Conservation (phyloP, 345 rosid genomes). For the Sonneratia alba region DNA sequence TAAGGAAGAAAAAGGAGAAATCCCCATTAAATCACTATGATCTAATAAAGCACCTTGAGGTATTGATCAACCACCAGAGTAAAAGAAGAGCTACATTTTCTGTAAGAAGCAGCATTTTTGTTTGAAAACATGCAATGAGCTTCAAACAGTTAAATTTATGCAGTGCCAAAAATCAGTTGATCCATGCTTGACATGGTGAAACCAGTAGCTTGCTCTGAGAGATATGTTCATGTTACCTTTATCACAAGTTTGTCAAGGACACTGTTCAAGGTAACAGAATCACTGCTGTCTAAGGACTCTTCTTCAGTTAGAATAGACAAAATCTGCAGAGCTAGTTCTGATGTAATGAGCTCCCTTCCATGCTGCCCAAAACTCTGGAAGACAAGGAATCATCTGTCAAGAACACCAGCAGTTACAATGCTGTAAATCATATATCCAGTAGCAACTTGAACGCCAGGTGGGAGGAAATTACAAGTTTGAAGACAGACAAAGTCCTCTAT, state of each 20-base stretch:
- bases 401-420: slow-evolving; percentile 60
- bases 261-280: slow-evolving; percentile 31
- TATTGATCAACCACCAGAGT: neutral
- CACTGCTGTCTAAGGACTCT: slow-evolving; percentile 48
- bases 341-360: slow-evolving; percentile 88
- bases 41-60: neutral
- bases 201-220: neutral
- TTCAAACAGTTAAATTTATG: neutral
- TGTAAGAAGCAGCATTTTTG: neutral
- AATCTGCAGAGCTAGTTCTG: slow-evolving; percentile 77
- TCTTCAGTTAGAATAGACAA: slow-evolving; percentile 83
- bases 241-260: slow-evolving; percentile 61
- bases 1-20: neutral
- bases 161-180: neutral
- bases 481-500: neutral
- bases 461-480: slow-evolving; percentile 9
- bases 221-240: slow-evolving; percentile 37
- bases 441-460: slow-evolving; percentile 15
- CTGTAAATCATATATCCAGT: slow-evolving; percentile 25
- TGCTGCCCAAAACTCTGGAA: slow-evolving; percentile 99
- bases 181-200: neutral
- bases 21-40: neutral
- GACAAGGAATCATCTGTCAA: slow-evolving; percentile 98
- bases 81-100: neutral
- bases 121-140: slow-evolving; percentile 2